Base-by-base conservation (phyloP, 208 protist genomes). In the Wallacemonas sp. region DNA sequence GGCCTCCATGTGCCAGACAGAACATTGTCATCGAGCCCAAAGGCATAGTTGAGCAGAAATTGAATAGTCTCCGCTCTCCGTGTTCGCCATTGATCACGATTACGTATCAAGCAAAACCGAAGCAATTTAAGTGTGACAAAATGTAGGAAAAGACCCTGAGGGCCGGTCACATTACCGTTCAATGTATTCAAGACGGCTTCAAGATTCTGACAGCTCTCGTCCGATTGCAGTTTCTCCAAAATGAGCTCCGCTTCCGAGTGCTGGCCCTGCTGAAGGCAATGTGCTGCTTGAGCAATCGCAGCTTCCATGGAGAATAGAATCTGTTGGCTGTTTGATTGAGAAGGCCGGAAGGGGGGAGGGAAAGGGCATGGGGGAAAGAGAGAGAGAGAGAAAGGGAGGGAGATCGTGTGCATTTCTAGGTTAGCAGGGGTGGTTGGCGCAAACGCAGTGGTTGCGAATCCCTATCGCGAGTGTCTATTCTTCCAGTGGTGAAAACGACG, bases 41-140 rank as follows among this genome's bases (percentile, higher is more conserved):
- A 6, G 0, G 63, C 66, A 59, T 92, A 89, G 21, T 71, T 45
- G 4, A 80, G 49, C 0, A 94, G 65, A 51, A 86, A 91, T 26
- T 62, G 41, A 11, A 90, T 47, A 1, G 75, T 38, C 33, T 67
- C n/a, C n/a, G 22, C 69, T 41, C 49, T 68, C 19, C 58, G 27
- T 1, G 19, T n/a, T 21, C 21, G 14, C 72, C 77, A 80, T 21
- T 51, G 36, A 11, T 22, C 21, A 2, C 33, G 62, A 56, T 79
- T 46, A 17, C 82, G 75, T 36, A 74, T 82, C 5, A 95, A 60
- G 27, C 70, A 73, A 55, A 80, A 88, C 2, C 71, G 66, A 27
- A 92, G 56, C n/a, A 91, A 65, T 27, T 86, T 82, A 34, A 95
- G 67, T 0, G 83, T 68, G 0, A 84, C 68, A 53, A 95, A 95